Conservation (phyloP, 2,329 filamentous ascomycete species). For the Dichotomopilus funicola region DNA sequence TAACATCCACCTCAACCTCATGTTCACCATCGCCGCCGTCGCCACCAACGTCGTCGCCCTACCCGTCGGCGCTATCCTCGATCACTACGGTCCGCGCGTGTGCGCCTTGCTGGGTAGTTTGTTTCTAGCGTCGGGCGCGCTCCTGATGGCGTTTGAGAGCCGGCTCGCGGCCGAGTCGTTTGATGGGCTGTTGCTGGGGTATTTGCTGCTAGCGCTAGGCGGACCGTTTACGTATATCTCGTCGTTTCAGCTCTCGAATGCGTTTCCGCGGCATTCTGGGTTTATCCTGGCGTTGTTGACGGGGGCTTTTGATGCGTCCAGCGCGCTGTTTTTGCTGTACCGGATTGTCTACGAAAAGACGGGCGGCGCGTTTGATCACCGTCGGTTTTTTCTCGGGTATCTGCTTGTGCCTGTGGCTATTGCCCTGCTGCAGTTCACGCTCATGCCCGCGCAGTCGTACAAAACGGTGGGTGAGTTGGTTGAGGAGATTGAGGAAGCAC, state of each 20-base stretch:
- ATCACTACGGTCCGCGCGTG: conserved; percentile 71
- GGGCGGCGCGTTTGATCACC: conserved; percentile 49
- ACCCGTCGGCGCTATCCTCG: conserved; percentile 77
- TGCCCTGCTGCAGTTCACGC: conserved; percentile 56
- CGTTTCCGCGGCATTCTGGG: conserved; percentile 70
- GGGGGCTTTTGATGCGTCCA: conserved; percentile 77
- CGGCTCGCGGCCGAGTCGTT: conserved; percentile 46
- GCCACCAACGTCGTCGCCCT: conserved; percentile 82
- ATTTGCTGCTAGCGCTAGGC: conserved; percentile 69
- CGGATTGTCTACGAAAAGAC: conserved; percentile 58
- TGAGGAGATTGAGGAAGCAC: conserved; percentile 55
- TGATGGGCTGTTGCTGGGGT: conserved; percentile 69
- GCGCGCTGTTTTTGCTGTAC: conserved; percentile 70
- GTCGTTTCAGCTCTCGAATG: conserved; percentile 77
- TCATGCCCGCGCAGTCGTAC: conserved; percentile 72
- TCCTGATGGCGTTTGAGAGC: conserved; percentile 64
- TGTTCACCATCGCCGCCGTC: conserved; percentile 88
- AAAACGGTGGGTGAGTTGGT: conserved; percentile 82
- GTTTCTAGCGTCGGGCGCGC: conserved; percentile 62
- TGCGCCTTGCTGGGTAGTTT: conserved; percentile 65
- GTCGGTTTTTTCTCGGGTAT: conserved; percentile 66
- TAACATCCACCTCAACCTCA: conserved; percentile 69
- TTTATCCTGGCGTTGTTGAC: conserved; percentile 75
- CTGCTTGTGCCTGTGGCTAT: conserved; percentile 64
- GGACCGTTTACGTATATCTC: conserved; percentile 79